Evolutionary conservation across 2,329 filamentous ascomycete genomes (phyloP).

Genomic region (Cucurbitaria berberidis): DNA sequence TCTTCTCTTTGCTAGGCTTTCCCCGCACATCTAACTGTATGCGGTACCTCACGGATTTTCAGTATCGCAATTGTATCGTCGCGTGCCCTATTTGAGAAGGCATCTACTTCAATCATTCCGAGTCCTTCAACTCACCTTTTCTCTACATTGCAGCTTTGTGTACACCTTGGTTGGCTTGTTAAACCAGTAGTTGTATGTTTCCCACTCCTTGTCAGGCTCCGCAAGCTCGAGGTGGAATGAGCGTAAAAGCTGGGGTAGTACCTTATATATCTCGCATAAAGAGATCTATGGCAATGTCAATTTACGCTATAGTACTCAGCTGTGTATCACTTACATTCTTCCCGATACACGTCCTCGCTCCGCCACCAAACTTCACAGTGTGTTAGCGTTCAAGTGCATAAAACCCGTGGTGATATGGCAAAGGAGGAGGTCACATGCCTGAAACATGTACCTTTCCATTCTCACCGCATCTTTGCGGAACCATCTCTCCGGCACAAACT

Average conservation of each 20-base stretch:
- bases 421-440: constrained; percentile 35
- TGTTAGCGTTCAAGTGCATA: neutral
- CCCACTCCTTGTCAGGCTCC: constrained; percentile 4
- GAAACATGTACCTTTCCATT: constrained; percentile 71
- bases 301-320: too few species aligned
- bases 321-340: constrained; percentile 51
- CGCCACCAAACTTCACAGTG: constrained; percentile 64
- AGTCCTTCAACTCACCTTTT: neutral
- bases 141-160: neutral
- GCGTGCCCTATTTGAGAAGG: too few species aligned
- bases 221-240: constrained; percentile 7
- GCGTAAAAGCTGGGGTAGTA: constrained; percentile 10
- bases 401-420: neutral
- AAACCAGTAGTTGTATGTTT: constrained; percentile 16
- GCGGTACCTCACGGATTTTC: too few species aligned
- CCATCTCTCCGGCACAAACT: constrained; percentile 72
- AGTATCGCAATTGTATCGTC: too few species aligned
- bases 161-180: constrained; percentile 11
- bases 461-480: constrained; percentile 58
- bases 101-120: too few species aligned
- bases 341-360: constrained; percentile 69
- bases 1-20: too few species aligned
- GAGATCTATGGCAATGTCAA: constrained; percentile 1
- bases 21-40: too few species aligned
- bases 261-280: constrained; percentile 13